A percentile compares a stretch with the other conserved stretches of the same genome.
These are phyloP conservation scores for Coniochaeta prunicola DNA, from an alignment of 2,329 filamentous ascomycete species.

Conservation along the genomic window DNA sequence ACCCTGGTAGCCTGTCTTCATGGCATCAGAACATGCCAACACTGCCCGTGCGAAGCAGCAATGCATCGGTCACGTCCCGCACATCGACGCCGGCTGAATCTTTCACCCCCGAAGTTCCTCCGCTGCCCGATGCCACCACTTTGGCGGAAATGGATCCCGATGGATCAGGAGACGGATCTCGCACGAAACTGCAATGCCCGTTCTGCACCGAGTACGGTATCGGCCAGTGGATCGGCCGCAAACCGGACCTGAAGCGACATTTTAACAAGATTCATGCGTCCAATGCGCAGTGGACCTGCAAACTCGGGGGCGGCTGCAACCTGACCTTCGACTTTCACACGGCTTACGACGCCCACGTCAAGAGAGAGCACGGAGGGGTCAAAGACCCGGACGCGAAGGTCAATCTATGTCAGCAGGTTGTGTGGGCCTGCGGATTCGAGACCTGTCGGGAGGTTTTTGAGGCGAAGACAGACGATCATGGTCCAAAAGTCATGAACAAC, in stretches of 20 bases:
- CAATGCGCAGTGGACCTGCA: slow-evolving; percentile 38
- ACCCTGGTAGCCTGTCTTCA: neutral
- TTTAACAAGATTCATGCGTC: slow-evolving; percentile 41
- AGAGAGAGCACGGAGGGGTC: slow-evolving; percentile 33
- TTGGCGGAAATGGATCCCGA: neutral
- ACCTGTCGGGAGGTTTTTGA: slow-evolving; percentile 37
- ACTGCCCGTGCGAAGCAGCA: neutral
- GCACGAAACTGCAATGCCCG: slow-evolving; percentile 16
- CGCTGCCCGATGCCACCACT: neutral
- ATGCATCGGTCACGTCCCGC: neutral
- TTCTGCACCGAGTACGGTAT: slow-evolving; percentile 36
- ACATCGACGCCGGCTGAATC: neutral
- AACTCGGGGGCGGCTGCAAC: slow-evolving; percentile 30
- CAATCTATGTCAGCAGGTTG: slow-evolving; percentile 35
- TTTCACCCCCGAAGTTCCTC: neutral
- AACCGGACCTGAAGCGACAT: slow-evolving; percentile 41
- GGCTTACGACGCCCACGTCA: slow-evolving; percentile 39
- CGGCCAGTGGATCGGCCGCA: slow-evolving; percentile 34
- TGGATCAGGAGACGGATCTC: neutral
- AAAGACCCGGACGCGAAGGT: slow-evolving; percentile 33
- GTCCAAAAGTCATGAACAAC: slow-evolving; percentile 30
- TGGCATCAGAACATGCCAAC: neutral
- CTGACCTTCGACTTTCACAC: slow-evolving; percentile 41
- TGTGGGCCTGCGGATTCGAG: slow-evolving; percentile 41
- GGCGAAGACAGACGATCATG: slow-evolving; percentile 30